Conservation (phyloP, 768 basidiomycete species). For the Trametes coccinea region DNA sequence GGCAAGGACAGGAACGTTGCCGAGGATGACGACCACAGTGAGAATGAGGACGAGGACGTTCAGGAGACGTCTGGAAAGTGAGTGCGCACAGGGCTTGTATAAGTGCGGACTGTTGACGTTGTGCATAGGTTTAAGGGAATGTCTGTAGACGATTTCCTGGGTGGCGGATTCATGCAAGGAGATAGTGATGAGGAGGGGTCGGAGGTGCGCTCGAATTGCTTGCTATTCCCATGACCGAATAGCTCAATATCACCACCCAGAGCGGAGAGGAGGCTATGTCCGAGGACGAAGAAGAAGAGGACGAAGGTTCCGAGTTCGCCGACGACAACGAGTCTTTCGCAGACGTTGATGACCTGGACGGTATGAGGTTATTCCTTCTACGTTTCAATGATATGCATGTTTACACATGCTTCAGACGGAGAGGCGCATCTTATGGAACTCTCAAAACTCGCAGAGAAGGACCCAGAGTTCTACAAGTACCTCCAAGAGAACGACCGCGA, state of each 20-base stretch:
- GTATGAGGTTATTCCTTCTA: constrained; percentile 32
- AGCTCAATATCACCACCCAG: neutral
- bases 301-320: constrained; percentile 41
- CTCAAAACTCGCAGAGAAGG: constrained; percentile 87
- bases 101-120: neutral
- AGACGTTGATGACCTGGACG: constrained; percentile 78
- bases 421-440: constrained; percentile 80
- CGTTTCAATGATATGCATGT: neutral
- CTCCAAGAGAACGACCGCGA: constrained; percentile 94
- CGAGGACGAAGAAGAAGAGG: constrained; percentile 40
- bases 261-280: constrained; percentile 35
- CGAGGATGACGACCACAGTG: constrained; percentile 29
- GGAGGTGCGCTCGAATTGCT: constrained; percentile 32
- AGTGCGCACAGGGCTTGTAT: constrained; percentile 12
- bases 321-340: constrained; percentile 69
- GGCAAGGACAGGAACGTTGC: constrained; percentile 26
- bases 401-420: constrained; percentile 48
- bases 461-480: constrained; percentile 99
- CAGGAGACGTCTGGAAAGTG: constrained; percentile 29
- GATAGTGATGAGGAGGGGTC: constrained; percentile 45
- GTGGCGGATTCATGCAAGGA: constrained; percentile 69
- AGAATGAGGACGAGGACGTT: constrained; percentile 28
- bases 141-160: constrained; percentile 78
- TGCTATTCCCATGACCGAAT: neutral
- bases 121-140: constrained; percentile 46